A percentile compares a stretch with the other conserved stretches of the same genome.
Evolutionary conservation across 148 eudicot species (phyloP).

Genomic region (Drosera capensis): DNA sequence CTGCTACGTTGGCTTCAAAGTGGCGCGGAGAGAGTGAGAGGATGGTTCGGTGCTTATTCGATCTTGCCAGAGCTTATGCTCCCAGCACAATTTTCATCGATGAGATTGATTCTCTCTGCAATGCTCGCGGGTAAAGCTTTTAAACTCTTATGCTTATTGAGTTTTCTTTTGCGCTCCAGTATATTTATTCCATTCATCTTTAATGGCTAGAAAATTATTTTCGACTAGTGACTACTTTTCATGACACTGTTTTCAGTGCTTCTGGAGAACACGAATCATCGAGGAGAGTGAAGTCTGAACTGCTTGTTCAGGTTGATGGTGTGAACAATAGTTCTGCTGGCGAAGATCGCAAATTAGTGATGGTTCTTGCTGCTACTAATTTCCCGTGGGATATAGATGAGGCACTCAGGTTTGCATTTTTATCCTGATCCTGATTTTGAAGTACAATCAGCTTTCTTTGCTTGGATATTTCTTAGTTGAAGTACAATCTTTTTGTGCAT

Average conservation of each 20-base stretch:
- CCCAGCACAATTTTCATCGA: slow-evolving; percentile 98
- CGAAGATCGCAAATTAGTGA: slow-evolving; percentile 97
- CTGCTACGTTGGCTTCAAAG: slow-evolving; percentile 96
- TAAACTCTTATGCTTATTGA: too few species aligned
- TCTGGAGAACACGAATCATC: slow-evolving; percentile 99
- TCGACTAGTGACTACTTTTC: slow-evolving; percentile 1
- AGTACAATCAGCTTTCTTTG: not conserved
- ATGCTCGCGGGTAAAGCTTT: slow-evolving; percentile 70
- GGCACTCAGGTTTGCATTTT: slow-evolving; percentile 58
- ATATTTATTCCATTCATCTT: not conserved
- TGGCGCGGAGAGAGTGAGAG: slow-evolving; percentile 99
- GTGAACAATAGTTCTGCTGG: slow-evolving; percentile 60
- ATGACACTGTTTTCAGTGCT: slow-evolving; percentile 38
- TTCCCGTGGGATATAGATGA: slow-evolving; percentile 99
- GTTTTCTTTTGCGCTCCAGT: too few species aligned
- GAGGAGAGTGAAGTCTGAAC: slow-evolving; percentile 94
- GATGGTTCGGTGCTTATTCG: slow-evolving; percentile 91
- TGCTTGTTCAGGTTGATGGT: slow-evolving; percentile 98
- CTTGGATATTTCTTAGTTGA: not conserved
- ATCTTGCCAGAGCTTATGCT: slow-evolving; percentile 94
- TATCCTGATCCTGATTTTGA: not conserved
- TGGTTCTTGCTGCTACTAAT: slow-evolving; percentile 99
- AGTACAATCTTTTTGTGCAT: not conserved
- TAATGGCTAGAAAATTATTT: too few species aligned
- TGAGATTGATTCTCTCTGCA: slow-evolving; percentile 98